phyloP scores from a whole-genome alignment of 2,329 filamentous ascomycete genomes.

The Penicillium sp. region DNA sequence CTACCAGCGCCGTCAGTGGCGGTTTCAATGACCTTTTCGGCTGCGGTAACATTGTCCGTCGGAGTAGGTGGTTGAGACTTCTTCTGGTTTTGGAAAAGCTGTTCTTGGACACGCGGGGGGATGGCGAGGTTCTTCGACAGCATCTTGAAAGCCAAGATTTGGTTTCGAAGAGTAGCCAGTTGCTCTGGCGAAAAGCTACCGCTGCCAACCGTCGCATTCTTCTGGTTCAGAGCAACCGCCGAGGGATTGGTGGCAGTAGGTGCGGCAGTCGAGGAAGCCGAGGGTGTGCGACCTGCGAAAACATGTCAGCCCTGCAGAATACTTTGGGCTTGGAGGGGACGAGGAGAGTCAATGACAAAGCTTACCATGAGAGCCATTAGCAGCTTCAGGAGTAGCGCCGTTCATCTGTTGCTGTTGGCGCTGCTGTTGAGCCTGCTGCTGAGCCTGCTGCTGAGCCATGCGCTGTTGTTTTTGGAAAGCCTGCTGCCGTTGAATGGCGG shows the following conservation, averaged over 20 bases:
- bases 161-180: conserved; percentile 71
- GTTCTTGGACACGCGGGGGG: conserved; percentile 73
- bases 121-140: conserved; percentile 84
- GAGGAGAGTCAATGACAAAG: not conserved
- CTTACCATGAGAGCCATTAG: conserved; percentile 46
- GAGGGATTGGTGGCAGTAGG: conserved; percentile 21
- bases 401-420: conserved; percentile 44
- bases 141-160: conserved; percentile 88
- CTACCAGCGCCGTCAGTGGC: conserved; percentile 37
- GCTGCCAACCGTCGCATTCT: conserved; percentile 30
- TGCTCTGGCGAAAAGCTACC: conserved; percentile 76
- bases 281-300: conserved; percentile 34
- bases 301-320: not conserved
- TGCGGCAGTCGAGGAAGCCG: conserved; percentile 32
- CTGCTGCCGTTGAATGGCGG: conserved; percentile 64
- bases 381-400: conserved; percentile 30
- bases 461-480: conserved; percentile 56
- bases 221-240: conserved; percentile 21
- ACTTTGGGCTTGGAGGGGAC: not conserved
- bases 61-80: conserved; percentile 39
- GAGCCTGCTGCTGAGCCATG: conserved; percentile 44
- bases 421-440: conserved; percentile 43
- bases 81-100: conserved; percentile 64
- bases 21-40: conserved; percentile 39
- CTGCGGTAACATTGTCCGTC: conserved; percentile 32